Conservation (phyloP, 2,329 filamentous ascomycete genomes). For the Fusarium oligoseptatum region DNA sequence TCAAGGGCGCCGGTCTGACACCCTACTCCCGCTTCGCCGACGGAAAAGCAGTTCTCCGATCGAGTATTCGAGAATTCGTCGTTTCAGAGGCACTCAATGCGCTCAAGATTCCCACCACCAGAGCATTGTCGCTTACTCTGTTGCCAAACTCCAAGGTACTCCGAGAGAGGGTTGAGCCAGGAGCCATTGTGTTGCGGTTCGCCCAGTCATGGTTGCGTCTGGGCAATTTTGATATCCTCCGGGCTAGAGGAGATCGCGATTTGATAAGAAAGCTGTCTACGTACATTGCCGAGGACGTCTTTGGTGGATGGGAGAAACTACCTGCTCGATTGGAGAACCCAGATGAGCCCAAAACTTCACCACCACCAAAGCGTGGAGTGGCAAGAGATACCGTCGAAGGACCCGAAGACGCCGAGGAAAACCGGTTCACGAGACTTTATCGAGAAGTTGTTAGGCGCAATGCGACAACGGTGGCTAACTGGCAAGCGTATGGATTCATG, state of each 20-base stretch:
- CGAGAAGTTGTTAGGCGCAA: constrained; percentile 89
- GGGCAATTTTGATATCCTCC: constrained; percentile 95
- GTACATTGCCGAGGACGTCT: constrained; percentile 89
- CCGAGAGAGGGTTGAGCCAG: constrained; percentile 86
- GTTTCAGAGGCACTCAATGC: constrained; percentile 92
- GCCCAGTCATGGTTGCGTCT: constrained; percentile 92
- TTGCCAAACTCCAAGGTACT: constrained; percentile 79
- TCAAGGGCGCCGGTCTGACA: constrained; percentile 94
- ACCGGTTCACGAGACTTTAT: constrained; percentile 88
- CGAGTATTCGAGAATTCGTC: constrained; percentile 93
- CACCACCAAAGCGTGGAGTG: constrained; percentile 64
- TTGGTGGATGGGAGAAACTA: constrained; percentile 87
- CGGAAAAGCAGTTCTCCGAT: constrained; percentile 91
- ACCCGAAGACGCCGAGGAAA: constrained; percentile 77
- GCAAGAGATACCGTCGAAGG: constrained; percentile 74
- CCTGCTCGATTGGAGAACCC: constrained; percentile 71
- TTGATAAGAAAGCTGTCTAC: constrained; percentile 81
- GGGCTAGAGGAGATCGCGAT: constrained; percentile 82
- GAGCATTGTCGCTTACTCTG: constrained; percentile 85
- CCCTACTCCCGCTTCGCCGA: constrained; percentile 98
- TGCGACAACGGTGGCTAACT: constrained; percentile 87
- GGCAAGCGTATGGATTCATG: constrained; percentile 99
- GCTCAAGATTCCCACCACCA: constrained; percentile 85
- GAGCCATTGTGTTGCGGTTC: constrained; percentile 92
- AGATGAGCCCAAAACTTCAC: constrained; percentile 60